Percentiles rank a stretch among this genome's conserved stretches.
Conservation (phyloP, 139 green algal genomes). For the Astrephomene gubernaculifera region DNA sequence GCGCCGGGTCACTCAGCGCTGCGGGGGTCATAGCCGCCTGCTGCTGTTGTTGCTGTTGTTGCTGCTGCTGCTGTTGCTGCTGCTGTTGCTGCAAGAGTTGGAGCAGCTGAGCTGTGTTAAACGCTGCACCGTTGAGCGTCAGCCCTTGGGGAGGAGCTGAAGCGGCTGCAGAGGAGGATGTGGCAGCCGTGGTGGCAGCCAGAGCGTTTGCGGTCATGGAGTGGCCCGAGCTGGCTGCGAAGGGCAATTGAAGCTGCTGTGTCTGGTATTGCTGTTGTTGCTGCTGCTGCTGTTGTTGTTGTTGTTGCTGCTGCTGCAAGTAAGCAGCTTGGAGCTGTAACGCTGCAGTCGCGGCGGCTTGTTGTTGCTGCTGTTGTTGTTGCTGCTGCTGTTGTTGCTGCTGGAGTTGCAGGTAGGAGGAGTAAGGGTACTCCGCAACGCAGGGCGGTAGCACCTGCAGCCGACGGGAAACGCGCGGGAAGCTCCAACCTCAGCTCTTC, state of each 20-base stretch:
- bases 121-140: not conserved
- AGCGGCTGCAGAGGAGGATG: too few relatives aligned
- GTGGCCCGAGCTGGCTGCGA: too few relatives aligned
- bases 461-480: too few relatives aligned
- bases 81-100: constrained; percentile 9
- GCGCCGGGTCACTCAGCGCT: constrained; percentile 12
- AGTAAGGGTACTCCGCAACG: too few relatives aligned
- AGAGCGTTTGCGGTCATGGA: too few relatives aligned
- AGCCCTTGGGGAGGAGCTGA: too few relatives aligned
- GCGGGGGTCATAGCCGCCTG: not conserved
- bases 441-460: too few relatives aligned
- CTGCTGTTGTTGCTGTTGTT: constrained; percentile 19
- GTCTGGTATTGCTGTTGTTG: constrained; percentile 15
- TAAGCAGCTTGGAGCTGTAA: not conserved
- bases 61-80: constrained; percentile 14
- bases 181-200: too few relatives aligned
- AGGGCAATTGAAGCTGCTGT: not conserved
- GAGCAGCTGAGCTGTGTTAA: not conserved
- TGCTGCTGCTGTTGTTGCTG: constrained; percentile 3
- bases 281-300: constrained; percentile 18
- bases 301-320: constrained; percentile 37
- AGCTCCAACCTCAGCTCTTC: too few relatives aligned
- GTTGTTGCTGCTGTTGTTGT: constrained; percentile 29
- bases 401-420: not conserved
- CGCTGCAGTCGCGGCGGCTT: not conserved